phyloP scores from a whole-genome alignment of 2,329 filamentous ascomycete genomes.

The Venturiaceae sp. region DNA sequence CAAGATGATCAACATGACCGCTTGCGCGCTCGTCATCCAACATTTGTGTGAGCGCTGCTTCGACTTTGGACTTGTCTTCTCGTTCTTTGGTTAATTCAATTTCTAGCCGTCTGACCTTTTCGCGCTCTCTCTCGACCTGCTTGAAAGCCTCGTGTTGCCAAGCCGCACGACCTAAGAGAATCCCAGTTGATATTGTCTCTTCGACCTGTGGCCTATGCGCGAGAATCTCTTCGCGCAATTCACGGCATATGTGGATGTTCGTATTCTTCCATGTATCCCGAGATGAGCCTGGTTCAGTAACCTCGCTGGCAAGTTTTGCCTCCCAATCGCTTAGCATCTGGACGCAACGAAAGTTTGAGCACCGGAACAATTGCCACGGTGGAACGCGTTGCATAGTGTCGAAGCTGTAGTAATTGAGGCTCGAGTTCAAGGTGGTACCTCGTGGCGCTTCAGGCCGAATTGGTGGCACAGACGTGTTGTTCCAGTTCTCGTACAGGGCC shows the following conservation, averaged over 20 bases:
- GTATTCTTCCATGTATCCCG: not conserved
- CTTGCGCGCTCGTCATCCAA: not conserved
- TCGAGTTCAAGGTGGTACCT: not conserved
- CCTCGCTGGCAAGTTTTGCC: not conserved
- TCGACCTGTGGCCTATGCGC: not conserved
- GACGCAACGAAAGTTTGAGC: not conserved
- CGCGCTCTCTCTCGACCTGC: not conserved
- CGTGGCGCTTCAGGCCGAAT: not conserved
- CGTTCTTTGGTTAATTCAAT: not conserved
- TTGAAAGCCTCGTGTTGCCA: not conserved
- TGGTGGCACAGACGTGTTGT: not conserved
- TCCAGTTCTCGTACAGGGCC: not conserved
- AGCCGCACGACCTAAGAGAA: not conserved
- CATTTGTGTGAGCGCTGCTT: not conserved
- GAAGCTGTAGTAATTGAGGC: not conserved
- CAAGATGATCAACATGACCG: not conserved
- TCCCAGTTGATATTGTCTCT: not conserved
- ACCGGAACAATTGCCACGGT: not conserved
- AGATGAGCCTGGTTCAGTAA: not conserved
- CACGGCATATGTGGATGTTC: not conserved
- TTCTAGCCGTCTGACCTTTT: not conserved
- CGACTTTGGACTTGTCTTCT: not conserved
- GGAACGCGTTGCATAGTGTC: not conserved
- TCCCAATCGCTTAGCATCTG: not conserved
- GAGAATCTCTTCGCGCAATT: not conserved